phyloP scores from a whole-genome alignment of 192 early-diverging fungal genomes.

The Coemansia nantahalensis region DNA sequence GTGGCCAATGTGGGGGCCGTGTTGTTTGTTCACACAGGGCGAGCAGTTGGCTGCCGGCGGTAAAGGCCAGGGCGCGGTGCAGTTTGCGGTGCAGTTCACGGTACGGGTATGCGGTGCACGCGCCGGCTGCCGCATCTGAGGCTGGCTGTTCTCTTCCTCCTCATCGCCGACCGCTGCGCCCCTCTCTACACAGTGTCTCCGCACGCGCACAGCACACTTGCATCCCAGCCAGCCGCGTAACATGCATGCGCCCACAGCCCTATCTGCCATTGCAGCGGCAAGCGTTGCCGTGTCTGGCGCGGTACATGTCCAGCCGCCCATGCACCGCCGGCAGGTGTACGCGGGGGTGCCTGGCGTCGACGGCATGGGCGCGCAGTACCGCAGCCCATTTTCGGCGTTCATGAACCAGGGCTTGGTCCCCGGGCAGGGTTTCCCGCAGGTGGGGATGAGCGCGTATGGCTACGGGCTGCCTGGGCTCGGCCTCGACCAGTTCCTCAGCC shows the following conservation, averaged over 20 bases:
- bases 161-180: too few relatives aligned
- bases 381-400: conserved; percentile 37
- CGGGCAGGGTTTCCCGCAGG: conserved; percentile 43
- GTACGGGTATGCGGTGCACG: too few relatives aligned
- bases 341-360: conserved; percentile 11
- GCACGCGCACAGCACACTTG: too few relatives aligned
- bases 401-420: conserved; percentile 46
- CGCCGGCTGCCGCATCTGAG: neutral
- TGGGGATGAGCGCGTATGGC: conserved; percentile 51
- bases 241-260: too few relatives aligned
- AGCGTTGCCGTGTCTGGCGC: too few relatives aligned
- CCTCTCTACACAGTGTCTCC: too few relatives aligned
- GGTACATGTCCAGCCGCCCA: neutral
- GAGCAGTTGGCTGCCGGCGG: neutral
- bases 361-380: conserved; percentile 15
- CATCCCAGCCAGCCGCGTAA: too few relatives aligned
- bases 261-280: too few relatives aligned
- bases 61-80: neutral
- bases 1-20: too few relatives aligned
- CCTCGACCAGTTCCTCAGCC: conserved; percentile 17
- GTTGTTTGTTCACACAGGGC: conserved; percentile 4
- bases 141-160: too few relatives aligned
- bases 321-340: conserved; percentile 14
- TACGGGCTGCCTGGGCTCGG: conserved; percentile 41
- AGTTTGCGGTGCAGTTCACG: neutral